These are phyloP conservation scores for Aspergillus floridensis DNA, from an alignment of 2,329 filamentous ascomycete species.

Conservation along the genomic window DNA sequence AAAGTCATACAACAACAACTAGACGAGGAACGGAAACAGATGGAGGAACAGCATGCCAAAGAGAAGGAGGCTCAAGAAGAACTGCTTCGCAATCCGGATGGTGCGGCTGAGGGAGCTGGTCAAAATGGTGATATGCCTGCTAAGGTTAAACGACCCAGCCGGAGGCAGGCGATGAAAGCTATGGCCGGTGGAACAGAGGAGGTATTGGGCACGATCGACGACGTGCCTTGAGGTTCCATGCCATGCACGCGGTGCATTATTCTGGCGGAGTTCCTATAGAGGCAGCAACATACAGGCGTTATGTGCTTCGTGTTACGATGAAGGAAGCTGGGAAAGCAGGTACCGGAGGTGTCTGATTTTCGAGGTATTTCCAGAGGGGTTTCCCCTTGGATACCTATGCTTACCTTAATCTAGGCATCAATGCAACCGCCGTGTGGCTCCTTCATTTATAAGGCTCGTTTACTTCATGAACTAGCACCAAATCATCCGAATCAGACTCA, in stretches of 20 bases:
- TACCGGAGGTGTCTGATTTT: background rate
- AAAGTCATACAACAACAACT: slow-evolving; percentile 40
- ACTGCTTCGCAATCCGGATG: slow-evolving; percentile 42
- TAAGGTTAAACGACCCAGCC: slow-evolving; percentile 32
- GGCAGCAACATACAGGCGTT: background rate
- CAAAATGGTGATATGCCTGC: slow-evolving; percentile 28
- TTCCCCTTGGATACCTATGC: background rate
- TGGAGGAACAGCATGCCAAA: slow-evolving; percentile 47
- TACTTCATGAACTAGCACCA: background rate
- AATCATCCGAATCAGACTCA: background rate
- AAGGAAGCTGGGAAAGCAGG: background rate
- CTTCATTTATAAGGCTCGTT: background rate
- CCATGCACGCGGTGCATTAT: background rate
- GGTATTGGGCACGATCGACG: slow-evolving; percentile 41
- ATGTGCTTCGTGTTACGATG: background rate
- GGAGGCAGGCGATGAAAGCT: slow-evolving; percentile 27
- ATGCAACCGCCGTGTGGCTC: background rate
- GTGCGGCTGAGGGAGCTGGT: slow-evolving; percentile 27
- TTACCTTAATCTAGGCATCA: background rate
- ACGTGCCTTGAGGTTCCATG: slow-evolving; percentile 23
- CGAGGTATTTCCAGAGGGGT: background rate
- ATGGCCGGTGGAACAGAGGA: slow-evolving; percentile 40
- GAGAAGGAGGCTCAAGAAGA: slow-evolving; percentile 47
- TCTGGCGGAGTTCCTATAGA: background rate
- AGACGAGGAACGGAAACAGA: slow-evolving; percentile 45